Conservation (phyloP, 352 stramenopile genomes). For the Phytophthora foliorum region DNA sequence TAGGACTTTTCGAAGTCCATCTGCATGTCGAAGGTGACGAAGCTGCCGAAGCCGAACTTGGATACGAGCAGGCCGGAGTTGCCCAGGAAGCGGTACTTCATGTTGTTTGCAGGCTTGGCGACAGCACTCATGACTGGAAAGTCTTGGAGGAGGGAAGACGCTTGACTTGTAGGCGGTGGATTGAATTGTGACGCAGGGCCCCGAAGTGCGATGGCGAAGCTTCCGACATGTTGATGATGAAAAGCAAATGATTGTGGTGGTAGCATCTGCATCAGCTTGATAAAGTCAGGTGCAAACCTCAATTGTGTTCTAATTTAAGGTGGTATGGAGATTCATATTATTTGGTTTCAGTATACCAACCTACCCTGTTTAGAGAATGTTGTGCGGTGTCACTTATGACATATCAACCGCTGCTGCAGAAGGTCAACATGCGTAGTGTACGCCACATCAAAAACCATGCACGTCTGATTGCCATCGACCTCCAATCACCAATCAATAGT, state of each 20-base stretch:
- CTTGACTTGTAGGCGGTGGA: slow-evolving; percentile 12
- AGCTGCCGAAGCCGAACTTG: slow-evolving; percentile 49
- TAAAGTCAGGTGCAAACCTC: too few species aligned
- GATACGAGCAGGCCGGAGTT: slow-evolving; percentile 51
- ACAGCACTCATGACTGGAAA: slow-evolving; percentile 2
- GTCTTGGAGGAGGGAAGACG: background rate
- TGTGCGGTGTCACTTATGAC: too few species aligned
- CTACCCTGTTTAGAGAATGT: too few species aligned
- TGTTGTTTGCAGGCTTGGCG: slow-evolving; percentile 27
- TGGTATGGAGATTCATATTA: too few species aligned
- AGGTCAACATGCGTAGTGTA: too few species aligned
- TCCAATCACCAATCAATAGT: slow-evolving; percentile 16
- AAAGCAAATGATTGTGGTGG: slow-evolving; percentile 1
- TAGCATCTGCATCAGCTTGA: too few species aligned
- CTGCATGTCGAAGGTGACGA: slow-evolving; percentile 46
- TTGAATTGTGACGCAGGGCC: slow-evolving; percentile 14
- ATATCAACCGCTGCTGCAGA: too few species aligned
- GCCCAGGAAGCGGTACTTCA: slow-evolving; percentile 56
- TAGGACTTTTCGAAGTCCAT: slow-evolving; percentile 42
- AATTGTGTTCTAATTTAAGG: too few species aligned
- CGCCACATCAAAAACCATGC: slow-evolving; percentile 3
- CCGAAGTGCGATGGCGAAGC: background rate
- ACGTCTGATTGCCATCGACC: background rate
- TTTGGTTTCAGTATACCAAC: too few species aligned
- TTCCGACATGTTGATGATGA: background rate